A percentile compares a stretch with the other conserved stretches of the same genome.
Conservation (phyloP, 2,329 filamentous ascomycete species). For the Claviceps purpurea region DNA sequence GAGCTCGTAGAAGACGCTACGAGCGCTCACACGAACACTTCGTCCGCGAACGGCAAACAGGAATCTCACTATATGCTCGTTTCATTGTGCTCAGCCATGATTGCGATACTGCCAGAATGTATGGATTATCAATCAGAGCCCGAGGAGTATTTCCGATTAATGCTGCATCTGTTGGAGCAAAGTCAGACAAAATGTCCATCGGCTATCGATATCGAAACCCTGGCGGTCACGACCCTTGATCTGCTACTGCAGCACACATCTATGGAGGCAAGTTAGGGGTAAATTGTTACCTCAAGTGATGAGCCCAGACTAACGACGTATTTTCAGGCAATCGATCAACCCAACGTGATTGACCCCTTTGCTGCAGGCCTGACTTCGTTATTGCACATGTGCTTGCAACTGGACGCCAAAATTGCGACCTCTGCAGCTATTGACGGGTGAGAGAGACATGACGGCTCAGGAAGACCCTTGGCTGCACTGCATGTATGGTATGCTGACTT, state of each 20-base stretch:
- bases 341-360: constrained; percentile 15
- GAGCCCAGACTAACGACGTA: background rate
- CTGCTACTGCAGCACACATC: constrained; percentile 26
- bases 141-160: constrained; percentile 31
- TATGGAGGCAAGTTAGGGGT: constrained; percentile 22
- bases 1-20: constrained; percentile 21
- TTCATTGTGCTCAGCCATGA: constrained; percentile 20
- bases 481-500: constrained; percentile 3
- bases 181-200: constrained; percentile 9
- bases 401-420: constrained; percentile 13
- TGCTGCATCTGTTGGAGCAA: constrained; percentile 9
- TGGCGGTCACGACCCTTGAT: constrained; percentile 18
- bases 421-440: constrained; percentile 16
- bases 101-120: constrained; percentile 21
- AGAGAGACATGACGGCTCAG: constrained; percentile 5
- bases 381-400: constrained; percentile 18
- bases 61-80: constrained; percentile 7
- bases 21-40: constrained; percentile 6
- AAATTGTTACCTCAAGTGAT: constrained; percentile 1
- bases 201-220: constrained; percentile 15
- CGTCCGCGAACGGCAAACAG: background rate
- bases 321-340: constrained; percentile 15
- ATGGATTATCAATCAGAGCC: constrained; percentile 21
- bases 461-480: background rate
- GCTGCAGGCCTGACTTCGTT: constrained; percentile 18